Conservation (phyloP, 257 asterid genomes). For the Scutellaria minor region DNA sequence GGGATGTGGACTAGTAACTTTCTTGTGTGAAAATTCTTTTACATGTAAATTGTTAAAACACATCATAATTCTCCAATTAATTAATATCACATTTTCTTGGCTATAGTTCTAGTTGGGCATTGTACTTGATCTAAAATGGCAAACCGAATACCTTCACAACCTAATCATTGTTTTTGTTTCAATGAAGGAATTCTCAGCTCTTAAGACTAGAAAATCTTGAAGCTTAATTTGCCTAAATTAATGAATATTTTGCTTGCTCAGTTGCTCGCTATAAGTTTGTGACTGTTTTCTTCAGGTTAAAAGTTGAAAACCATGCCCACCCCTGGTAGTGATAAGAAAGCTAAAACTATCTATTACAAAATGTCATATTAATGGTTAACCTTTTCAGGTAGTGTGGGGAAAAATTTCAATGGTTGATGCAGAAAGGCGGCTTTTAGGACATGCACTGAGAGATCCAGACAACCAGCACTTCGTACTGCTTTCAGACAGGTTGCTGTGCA, state of each 20-base stretch:
- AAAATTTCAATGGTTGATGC: slow-evolving; percentile 99
- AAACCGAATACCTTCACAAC: slow-evolving; percentile 21
- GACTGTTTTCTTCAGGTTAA: slow-evolving; percentile 8
- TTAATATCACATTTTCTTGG: not conserved
- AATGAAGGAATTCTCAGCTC: not conserved
- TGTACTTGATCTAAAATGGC: slow-evolving; percentile 11
- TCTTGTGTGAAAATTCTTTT: slow-evolving; percentile 5
- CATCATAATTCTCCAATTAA: slow-evolving; percentile 5
- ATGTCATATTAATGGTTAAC: slow-evolving; percentile 27
- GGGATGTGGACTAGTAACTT: not conserved
- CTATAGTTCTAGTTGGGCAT: slow-evolving; percentile 9
- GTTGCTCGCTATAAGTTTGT: not conserved
- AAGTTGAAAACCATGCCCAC: slow-evolving; percentile 15
- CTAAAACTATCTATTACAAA: slow-evolving; percentile 19
- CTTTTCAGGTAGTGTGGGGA: slow-evolving; percentile 95
- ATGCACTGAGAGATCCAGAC: slow-evolving; percentile 85
- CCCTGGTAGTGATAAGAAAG: not conserved
- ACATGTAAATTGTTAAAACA: not conserved
- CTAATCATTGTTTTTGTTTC: slow-evolving; percentile 17
- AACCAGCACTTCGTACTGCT: slow-evolving; percentile 90
- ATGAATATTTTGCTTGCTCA: slow-evolving; percentile 4
- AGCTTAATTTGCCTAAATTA: not conserved
- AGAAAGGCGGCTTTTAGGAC: slow-evolving; percentile 85
- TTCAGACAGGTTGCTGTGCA: slow-evolving; percentile 79
- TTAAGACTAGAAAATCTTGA: slow-evolving; percentile 4